Evolutionary conservation across 2,329 filamentous ascomycete genomes (phyloP), one percentile per base, ranked within the genome.

Genomic region (Pseudogymnoascus sp.): DNA sequence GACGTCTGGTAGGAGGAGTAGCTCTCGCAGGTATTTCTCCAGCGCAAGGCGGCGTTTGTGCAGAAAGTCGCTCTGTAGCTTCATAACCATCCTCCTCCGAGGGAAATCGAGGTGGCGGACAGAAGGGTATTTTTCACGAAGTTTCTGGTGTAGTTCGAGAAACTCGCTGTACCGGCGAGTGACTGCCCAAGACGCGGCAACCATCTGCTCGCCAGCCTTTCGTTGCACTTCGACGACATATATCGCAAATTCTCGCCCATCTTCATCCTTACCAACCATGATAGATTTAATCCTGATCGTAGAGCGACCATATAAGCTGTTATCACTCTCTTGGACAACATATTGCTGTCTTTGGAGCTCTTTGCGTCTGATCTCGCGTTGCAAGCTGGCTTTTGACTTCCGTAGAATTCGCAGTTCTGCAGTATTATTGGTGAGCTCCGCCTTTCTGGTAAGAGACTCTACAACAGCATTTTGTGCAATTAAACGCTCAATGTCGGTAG

Each of bases 271-370:
- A 5, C 92, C 93, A 13, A 97, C 91, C 77, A 96, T 92, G 63
- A 96, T 93, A 0, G 90, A 91, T 72, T 95, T 95, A 73, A 99
- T 97, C 70, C 85, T 89, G 70, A 98, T 86, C 0, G 87, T 91
- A 2, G 95, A 93, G 16, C 93, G 90, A 2, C 95, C 95, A 72
- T 96, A 98, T 23, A 99, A 81, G 75, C 92, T 96, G 75, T 96
- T 99, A 74, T 99, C 96, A 73, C 92, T 97, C 76, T 99, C 95
- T 76, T 99, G 95, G 6, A 98, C 87, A 54, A 96, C 91, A 71
- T 99, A 99, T 74, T 99, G 96, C 75, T 96, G 95, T 62, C 93
- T 85, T 74, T 99, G 95, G 72, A 99, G 84, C 76, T 98, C 93
- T 74, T 98, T 99, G 36, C 93, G 87, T 64, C 92, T 85, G 63